Base-by-base conservation (phyloP, 225 moss, liverwort and hornwort genomes). In the Bryoerythrophyllum caledonicum region DNA sequence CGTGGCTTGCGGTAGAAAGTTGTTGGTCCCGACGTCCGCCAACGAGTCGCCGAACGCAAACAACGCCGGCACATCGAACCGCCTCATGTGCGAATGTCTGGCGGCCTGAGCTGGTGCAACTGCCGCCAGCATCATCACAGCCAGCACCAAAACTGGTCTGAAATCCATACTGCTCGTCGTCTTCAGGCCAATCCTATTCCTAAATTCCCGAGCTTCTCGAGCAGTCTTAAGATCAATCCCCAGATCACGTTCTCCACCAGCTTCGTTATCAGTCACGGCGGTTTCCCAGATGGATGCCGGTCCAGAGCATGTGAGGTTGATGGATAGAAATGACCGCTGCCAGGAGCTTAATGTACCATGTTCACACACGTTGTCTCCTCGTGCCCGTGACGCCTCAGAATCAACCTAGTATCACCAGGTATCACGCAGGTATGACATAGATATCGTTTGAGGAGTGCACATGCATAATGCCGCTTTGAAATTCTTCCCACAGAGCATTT, bases 11-110 rank as follows among this genome's bases (percentile, higher is more conserved):
- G 81, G 81, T 48, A 84, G 55, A 26, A 44, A 75, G n/a, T 74
- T 81, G 26, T 78, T 81, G 49, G 78, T 84, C 16, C 84, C 81
- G 16, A 41, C 74, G 25, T 84, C 84, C 43, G 49, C 84, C 24
- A 81, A 16, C 27, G 81, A 84, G 54, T 84, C 81, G 1, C 81
- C 84, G 2, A 84, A 63, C n/a, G 26, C 74, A 24, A 78, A 67
- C 4, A 55, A 3, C 1, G 70, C 81, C 0, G 84, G 84, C 69
- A 78, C 81, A 12, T 77, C 70, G 44, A 70, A 78, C 2, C 44
- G 27, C 14, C 2, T 24, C 62, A 1, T 19, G 46, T 53, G 37
- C 5, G 34, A 32, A 53, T 34, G n/a, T 44, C 76, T 68, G 2
- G 57, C 5, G 19, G 77, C 80, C 21, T 28, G 67, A 20, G 44